phyloP scores from a whole-genome alignment of 164 flowering plant species.

The Paratinospora sagittata region DNA sequence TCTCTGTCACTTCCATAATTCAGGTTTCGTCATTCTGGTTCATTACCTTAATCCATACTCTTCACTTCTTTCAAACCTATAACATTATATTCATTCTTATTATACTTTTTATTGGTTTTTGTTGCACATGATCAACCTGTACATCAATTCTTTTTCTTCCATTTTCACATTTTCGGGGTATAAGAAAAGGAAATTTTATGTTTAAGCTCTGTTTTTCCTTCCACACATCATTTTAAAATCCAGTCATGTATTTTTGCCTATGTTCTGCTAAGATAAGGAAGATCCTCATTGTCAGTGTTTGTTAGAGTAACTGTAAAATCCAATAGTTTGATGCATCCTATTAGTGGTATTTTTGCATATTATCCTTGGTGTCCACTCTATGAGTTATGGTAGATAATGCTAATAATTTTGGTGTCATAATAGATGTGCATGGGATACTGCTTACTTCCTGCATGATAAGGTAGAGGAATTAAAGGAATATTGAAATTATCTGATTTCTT shows the following conservation, averaged over 20 bases:
- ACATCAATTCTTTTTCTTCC: too few relatives aligned
- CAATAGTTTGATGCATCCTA: neutral
- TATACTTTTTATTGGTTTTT: too few relatives aligned
- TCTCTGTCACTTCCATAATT: too few relatives aligned
- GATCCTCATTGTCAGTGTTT: neutral
- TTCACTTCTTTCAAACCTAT: neutral
- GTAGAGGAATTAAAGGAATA: neutral
- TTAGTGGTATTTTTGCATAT: neutral
- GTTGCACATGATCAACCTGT: too few relatives aligned
- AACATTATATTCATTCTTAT: neutral
- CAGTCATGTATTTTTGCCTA: neutral
- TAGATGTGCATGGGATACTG: neutral
- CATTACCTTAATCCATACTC: too few relatives aligned
- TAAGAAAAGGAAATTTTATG: too few relatives aligned
- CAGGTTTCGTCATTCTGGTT: too few relatives aligned
- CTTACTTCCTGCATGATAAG: neutral
- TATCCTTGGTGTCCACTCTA: neutral
- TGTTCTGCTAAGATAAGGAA: neutral
- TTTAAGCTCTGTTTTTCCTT: neutral
- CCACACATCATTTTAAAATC: neutral
- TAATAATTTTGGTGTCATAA: neutral
- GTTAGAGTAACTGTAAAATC: neutral
- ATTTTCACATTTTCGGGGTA: too few relatives aligned
- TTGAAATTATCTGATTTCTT: slow-evolving; percentile 8
- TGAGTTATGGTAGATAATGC: neutral